These are phyloP conservation scores for Aspergillus affinis DNA, from an alignment of 495 filamentous ascomycete species.

Conservation along the genomic window DNA sequence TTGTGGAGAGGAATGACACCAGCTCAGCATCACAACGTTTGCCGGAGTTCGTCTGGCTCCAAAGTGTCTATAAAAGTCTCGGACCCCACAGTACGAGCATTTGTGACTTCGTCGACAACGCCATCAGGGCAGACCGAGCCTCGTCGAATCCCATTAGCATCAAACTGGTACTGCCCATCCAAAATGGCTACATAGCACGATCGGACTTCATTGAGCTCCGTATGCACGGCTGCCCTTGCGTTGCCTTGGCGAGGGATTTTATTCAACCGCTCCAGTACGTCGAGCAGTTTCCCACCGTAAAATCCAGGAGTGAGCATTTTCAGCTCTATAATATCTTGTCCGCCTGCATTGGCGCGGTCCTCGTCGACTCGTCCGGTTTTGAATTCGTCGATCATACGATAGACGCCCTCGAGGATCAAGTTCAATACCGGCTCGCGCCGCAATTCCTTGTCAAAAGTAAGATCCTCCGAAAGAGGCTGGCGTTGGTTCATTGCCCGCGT, in stretches of 20 bases:
- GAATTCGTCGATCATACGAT: too few relatives aligned
- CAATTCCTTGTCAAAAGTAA: neutral
- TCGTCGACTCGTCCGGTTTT: neutral
- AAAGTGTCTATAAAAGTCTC: too few relatives aligned
- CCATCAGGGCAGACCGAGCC: too few relatives aligned
- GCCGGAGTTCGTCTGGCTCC: too few relatives aligned
- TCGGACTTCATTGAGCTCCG: constrained; percentile 3
- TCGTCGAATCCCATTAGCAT: too few relatives aligned
- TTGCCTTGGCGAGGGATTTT: neutral
- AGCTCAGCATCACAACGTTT: too few relatives aligned
- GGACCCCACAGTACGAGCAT: too few relatives aligned
- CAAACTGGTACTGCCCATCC: too few relatives aligned
- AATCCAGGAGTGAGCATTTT: neutral
- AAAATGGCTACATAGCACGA: neutral
- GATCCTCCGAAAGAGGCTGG: neutral
- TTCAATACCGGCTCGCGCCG: constrained; percentile 7
- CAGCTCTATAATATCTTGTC: neutral
- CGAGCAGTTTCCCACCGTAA: neutral
- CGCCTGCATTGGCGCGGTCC: neutral
- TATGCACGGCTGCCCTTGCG: neutral
- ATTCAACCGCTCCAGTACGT: neutral
- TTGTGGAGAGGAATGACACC: too few relatives aligned
- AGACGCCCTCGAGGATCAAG: neutral
- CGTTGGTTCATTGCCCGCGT: constrained; percentile 2
- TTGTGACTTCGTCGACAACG: too few relatives aligned